Percentiles rank a stretch among this genome's conserved stretches.
Evolutionary conservation across 2,329 filamentous ascomycete species (phyloP).

Genomic region (Tolypocladium ovalisporum): DNA sequence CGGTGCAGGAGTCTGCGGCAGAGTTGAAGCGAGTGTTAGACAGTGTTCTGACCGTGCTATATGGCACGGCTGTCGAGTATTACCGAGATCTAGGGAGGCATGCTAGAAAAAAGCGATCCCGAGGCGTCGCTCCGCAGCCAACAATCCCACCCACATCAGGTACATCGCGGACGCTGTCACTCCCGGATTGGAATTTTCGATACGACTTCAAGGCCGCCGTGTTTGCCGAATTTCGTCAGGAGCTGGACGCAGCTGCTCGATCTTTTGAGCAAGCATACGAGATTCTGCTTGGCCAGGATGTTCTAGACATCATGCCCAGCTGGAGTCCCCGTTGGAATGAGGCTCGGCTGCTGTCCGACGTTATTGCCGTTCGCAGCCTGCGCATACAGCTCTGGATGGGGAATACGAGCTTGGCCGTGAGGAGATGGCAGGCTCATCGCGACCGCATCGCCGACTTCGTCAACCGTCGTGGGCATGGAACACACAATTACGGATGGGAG

Average conservation of each 20-base stretch:
- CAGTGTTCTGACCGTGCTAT: constrained; percentile 61
- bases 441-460: constrained; percentile 65
- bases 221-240: constrained; percentile 86
- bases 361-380: constrained; percentile 68
- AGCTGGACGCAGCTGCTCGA: constrained; percentile 77
- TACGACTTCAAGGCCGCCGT: constrained; percentile 92
- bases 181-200: constrained; percentile 82
- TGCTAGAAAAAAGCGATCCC: constrained; percentile 74
- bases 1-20: constrained; percentile 57
- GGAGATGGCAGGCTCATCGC: constrained; percentile 70
- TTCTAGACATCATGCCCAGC: constrained; percentile 78
- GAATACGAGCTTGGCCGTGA: constrained; percentile 67
- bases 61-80: constrained; percentile 72
- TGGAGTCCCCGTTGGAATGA: constrained; percentile 91
- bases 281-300: constrained; percentile 66
- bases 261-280: constrained; percentile 86
- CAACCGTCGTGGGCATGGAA: constrained; percentile 74
- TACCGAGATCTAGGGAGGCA: constrained; percentile 93
- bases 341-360: constrained; percentile 76
- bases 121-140: constrained; percentile 67
- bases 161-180: constrained; percentile 75
- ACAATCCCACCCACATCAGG: constrained; percentile 73
- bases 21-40: constrained; percentile 67
- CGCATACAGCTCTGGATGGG: constrained; percentile 74
- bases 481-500: constrained; percentile 83